Evolutionary conservation across 805 yeast species (phyloP).

Genomic region (Lachancea quebecensis): DNA sequence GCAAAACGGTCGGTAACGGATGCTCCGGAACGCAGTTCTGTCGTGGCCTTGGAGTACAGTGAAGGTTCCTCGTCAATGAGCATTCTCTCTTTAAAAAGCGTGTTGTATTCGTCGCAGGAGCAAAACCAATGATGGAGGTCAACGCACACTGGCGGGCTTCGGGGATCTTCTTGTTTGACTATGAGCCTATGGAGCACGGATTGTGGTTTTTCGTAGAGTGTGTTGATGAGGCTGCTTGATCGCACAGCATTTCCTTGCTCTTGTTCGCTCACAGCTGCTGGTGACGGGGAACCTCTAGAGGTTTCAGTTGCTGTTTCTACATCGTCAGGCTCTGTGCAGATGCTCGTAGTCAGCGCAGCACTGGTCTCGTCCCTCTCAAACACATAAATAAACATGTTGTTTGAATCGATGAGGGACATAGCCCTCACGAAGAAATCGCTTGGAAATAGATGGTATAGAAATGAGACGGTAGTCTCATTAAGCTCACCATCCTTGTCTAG

Average conservation of each 20-base stretch:
- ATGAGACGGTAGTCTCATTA: conserved; percentile 27
- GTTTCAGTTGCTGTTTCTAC: neutral
- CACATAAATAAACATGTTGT: conserved; percentile 29
- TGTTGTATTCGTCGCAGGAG: conserved; percentile 28
- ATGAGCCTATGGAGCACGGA: conserved; percentile 17
- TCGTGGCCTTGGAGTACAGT: conserved; percentile 2
- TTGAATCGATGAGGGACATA: conserved; percentile 29
- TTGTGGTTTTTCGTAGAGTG: conserved; percentile 1
- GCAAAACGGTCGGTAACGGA: conserved; percentile 2
- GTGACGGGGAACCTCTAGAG: neutral
- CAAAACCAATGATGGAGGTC: conserved; percentile 30
- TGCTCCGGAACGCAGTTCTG: neutral
- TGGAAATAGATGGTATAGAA: conserved; percentile 29
- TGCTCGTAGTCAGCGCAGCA: conserved; percentile 3
- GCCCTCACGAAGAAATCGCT: conserved; percentile 29
- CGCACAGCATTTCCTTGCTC: neutral
- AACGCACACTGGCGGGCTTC: conserved; percentile 22
- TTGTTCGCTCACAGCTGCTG: neutral
- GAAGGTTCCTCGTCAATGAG: neutral
- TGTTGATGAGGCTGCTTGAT: neutral
- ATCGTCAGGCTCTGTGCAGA: neutral
- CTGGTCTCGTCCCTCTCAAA: conserved; percentile 8
- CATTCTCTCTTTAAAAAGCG: conserved; percentile 15
- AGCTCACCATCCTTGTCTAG: conserved; percentile 17
- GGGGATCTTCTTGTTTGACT: conserved; percentile 17